Evolutionary conservation across 768 basidiomycete species (phyloP).

Genomic region (Termitomyces sp.): DNA sequence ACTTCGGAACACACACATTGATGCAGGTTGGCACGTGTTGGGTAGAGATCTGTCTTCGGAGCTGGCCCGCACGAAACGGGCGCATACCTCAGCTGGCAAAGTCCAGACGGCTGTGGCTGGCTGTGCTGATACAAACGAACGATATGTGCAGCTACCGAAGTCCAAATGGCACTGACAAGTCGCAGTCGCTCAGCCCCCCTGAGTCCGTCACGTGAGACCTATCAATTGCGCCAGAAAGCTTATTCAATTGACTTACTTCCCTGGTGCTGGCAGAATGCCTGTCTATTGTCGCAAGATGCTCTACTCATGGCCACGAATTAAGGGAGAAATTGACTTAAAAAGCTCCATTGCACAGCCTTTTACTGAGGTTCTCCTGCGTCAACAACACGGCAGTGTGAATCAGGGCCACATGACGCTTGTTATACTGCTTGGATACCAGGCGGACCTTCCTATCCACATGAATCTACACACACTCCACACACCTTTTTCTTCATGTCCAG

Average conservation of each 20-base stretch:
- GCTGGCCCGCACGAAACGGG: not conserved
- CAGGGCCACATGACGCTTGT: not conserved
- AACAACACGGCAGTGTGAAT: no score
- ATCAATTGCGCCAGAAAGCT: no score
- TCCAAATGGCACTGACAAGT: not conserved
- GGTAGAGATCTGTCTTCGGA: not conserved
- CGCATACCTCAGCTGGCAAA: not conserved
- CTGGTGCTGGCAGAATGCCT: not conserved
- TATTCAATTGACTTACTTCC: no score
- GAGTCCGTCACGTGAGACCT: not conserved
- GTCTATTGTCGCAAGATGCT: not conserved
- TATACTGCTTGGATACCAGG: no score
- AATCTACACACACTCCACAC: not conserved
- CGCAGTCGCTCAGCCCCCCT: no score
- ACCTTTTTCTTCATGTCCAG: not conserved
- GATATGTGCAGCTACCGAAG: not conserved
- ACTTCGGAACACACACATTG: not conserved
- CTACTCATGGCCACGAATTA: not conserved
- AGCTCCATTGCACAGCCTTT: not conserved
- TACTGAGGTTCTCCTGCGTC: not conserved
- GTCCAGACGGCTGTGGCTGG: not conserved
- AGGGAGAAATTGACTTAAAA: not conserved
- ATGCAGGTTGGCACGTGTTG: constrained; percentile 4
- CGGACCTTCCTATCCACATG: not conserved
- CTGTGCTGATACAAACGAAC: not conserved